Base-by-base conservation (phyloP, 1,284 basidiomycete genomes). In the Bjerkandera adusta region DNA sequence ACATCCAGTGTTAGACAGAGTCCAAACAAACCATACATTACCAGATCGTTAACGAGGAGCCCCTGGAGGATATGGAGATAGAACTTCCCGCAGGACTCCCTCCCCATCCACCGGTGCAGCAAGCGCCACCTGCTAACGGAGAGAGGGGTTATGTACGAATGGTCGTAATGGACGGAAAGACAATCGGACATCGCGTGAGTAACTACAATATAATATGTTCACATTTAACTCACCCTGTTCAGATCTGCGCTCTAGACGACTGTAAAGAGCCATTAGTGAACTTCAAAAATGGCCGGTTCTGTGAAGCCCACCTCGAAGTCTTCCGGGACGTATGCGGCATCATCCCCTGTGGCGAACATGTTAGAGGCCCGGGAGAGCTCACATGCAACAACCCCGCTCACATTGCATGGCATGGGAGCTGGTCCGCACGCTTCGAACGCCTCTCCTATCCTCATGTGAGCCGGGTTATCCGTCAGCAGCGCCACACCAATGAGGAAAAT, bases 91-190 rank as follows among this genome's bases (percentile, higher is more conserved):
- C 30, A 20, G 42, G 42, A 4, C 32, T 35, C 12, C 42, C 42
- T 10, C 16, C 11, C 30, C 4, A 8, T 12, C 29, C 29, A 16
- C 41, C 41, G 4, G 26, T 12, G 5, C 41, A 43, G 20, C 27
- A 43, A 15, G 41, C 32, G 10, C 42, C 42, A 5, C 20, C 33
- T 36, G 18, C 5, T 4, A 21, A 21, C 11, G 30, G 15, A 21
- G 30, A 16, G 4, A 10, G 32, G 13, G 32, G 29, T 3, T 42
- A 36, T 18, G 46, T 47, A 2, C 38, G 37, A 7, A 29, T 47
- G 32, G 46, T 39, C 3, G 46, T 47, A 3, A 43, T 47, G 46
- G 46, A 47, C 24, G 46, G 46, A 1, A 47, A 47, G n/a, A 36
- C 33, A 4, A 26, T 47, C 13, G 39, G 46, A 4, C 46, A 47